A percentile compares a stretch with the other conserved stretches of the same genome.
These are phyloP conservation scores for Cotoneaster glaucophyllus DNA, from an alignment of 306 rosid genomes.

Conservation along the genomic window DNA sequence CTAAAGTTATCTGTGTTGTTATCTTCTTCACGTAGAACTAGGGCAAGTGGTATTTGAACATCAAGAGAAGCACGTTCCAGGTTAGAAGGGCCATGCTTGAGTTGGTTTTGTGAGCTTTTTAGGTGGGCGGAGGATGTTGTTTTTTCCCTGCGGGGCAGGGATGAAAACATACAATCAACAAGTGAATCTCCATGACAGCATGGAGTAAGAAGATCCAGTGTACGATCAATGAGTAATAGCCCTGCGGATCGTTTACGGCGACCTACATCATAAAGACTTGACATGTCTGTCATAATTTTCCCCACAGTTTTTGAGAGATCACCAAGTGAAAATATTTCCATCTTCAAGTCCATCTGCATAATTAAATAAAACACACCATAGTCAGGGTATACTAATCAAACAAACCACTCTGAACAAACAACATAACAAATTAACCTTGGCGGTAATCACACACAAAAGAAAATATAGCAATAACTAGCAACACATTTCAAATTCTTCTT, in stretches of 20 bases:
- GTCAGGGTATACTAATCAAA: slow-evolving; percentile 27
- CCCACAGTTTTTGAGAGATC: slow-evolving; percentile 84
- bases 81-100: slow-evolving; percentile 41
- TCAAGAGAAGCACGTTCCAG: slow-evolving; percentile 68
- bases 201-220: slow-evolving; percentile 95
- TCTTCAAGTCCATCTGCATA: slow-evolving; percentile 89
- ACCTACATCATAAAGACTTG: slow-evolving; percentile 92
- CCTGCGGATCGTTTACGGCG: slow-evolving; percentile 84
- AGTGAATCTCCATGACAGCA: slow-evolving; percentile 94
- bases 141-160: slow-evolving; percentile 56
- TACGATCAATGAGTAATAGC: slow-evolving; percentile 73
- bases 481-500: not conserved
- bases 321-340: slow-evolving; percentile 92
- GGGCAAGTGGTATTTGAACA: slow-evolving; percentile 71
- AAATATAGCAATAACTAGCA: not conserved
- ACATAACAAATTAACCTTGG: not conserved
- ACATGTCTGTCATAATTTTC: slow-evolving; percentile 81
- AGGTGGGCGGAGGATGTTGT: slow-evolving; percentile 37
- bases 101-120: slow-evolving; percentile 47
- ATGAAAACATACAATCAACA: slow-evolving; percentile 72
- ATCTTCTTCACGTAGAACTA: slow-evolving; percentile 54
- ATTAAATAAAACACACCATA: slow-evolving; percentile 26
- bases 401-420: slow-evolving; percentile 1
- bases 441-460: not conserved
- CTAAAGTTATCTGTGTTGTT: slow-evolving; percentile 33